Base-by-base conservation (phyloP, 257 asterid species). In the Marsdenia floribunda region DNA sequence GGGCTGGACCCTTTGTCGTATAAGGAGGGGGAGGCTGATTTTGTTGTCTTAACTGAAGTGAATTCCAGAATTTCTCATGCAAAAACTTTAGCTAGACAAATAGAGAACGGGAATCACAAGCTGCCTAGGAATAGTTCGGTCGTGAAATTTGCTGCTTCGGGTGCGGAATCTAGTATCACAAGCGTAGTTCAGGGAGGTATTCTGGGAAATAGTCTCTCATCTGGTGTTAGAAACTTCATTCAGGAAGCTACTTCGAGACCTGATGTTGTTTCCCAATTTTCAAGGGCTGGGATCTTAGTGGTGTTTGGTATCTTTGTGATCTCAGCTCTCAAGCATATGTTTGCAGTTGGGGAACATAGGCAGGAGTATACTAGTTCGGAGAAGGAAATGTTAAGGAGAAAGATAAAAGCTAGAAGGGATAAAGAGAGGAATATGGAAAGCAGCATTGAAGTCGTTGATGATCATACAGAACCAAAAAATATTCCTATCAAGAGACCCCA, bases 361-460 rank as follows among this genome's bases (percentile, higher is more conserved):
- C 80, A 70, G 81, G 88, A 87, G 72, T 81, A 72, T 73, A 82
- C 98, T 12, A 73, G 80, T 40, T 80, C 85, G 72, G 97, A 93
- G 90, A 90, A 88, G 84, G 96, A 89, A 79, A 91, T 91, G 93
- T 70, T 86, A 77, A 83, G 88, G 82, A 88, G 97, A 78, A 92
- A 94, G 85, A 54, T 83, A 18, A 87, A 84, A 82, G 91, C 92
- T 37, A 84, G 92, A 83, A 77, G 57, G 53, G 84, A 85, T 82
- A 86, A 79, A 79, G 90, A 85, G 80, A 83, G 76, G 80, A 78
- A 68, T 52, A 77, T 67, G 83, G 86, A 70, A 83, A 93, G 91
- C 73, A 77, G 68, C 55, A 91, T 90, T 73, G 96, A 95, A 73
- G 88, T 95, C 59, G 33, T 92, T 76, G 90, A 71, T 58, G 90